Percentiles rank a stretch among this genome's conserved stretches.
Conservation (phyloP, 331 rosid genomes). For the Arachis monticola region DNA sequence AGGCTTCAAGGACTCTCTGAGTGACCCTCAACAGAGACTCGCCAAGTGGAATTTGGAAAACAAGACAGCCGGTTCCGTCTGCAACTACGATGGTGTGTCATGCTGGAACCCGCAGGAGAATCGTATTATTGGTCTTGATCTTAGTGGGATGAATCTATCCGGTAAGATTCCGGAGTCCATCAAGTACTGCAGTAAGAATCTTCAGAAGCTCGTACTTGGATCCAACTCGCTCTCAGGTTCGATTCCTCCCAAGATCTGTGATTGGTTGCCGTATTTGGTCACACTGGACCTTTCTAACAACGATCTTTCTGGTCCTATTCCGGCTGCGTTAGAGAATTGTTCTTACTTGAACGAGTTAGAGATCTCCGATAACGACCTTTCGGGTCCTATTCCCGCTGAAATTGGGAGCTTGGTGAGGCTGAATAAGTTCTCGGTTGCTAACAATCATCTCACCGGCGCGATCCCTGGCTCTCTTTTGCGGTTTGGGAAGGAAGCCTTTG, state of each 20-base stretch:
- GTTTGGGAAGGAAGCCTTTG: constrained; percentile 53
- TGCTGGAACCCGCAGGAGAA: constrained; percentile 90
- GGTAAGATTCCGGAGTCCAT: constrained; percentile 64
- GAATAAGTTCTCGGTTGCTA: constrained; percentile 63
- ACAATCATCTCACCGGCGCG: constrained; percentile 65
- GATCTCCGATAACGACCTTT: constrained; percentile 57
- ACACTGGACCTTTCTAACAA: constrained; percentile 68
- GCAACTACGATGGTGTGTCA: constrained; percentile 61
- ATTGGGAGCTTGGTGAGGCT: constrained; percentile 62
- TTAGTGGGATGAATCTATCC: constrained; percentile 54
- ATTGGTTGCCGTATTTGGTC: constrained; percentile 77
- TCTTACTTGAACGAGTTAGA: constrained; percentile 61
- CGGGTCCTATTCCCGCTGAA: constrained; percentile 69
- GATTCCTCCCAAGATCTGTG: constrained; percentile 69
- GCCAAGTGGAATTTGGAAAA: constrained; percentile 65
- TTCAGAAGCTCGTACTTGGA: constrained; percentile 75
- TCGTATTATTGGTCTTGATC: constrained; percentile 60
- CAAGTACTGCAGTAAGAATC: constrained; percentile 61
- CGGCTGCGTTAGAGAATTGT: constrained; percentile 56
- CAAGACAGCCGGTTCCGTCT: constrained; percentile 60
- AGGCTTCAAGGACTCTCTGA: constrained; percentile 49
- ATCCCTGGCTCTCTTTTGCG: constrained; percentile 50
- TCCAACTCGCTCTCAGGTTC: constrained; percentile 52
- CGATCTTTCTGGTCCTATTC: constrained; percentile 62
- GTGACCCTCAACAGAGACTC: constrained; percentile 47